Evolutionary conservation across 805 yeast genomes (phyloP).

Genomic region (Nakazawaea sp.): DNA sequence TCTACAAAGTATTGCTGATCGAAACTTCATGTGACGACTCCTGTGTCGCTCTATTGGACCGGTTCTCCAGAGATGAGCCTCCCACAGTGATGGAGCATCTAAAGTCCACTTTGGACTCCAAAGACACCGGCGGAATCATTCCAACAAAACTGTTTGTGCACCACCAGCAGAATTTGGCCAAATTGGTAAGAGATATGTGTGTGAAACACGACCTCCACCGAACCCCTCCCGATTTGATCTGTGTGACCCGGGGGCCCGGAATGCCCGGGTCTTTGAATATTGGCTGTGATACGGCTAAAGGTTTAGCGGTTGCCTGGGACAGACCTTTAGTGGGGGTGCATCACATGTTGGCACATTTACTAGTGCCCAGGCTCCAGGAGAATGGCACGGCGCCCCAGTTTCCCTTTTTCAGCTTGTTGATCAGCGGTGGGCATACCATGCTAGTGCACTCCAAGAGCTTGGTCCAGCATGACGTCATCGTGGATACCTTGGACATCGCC

Average conservation of each 20-base stretch:
- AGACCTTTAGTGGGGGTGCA: slow-evolving; percentile 85
- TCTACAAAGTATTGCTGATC: slow-evolving; percentile 70
- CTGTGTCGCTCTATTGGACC: slow-evolving; percentile 72
- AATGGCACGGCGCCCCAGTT: slow-evolving; percentile 39
- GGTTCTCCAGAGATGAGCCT: slow-evolving; percentile 27
- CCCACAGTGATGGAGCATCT: slow-evolving; percentile 51
- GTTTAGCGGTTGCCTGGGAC: slow-evolving; percentile 71
- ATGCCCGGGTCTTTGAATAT: slow-evolving; percentile 85
- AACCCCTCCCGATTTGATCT: slow-evolving; percentile 57
- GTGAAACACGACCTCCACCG: slow-evolving; percentile 23
- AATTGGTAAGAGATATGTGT: slow-evolving; percentile 40
- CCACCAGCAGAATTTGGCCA: slow-evolving; percentile 57
- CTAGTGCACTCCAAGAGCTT: slow-evolving; percentile 61
- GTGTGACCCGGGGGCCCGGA: slow-evolving; percentile 96
- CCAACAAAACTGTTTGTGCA: slow-evolving; percentile 82
- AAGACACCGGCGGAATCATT: slow-evolving; percentile 70
- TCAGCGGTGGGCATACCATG: slow-evolving; percentile 94
- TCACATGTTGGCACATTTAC: slow-evolving; percentile 91
- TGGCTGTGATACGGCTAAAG: slow-evolving; percentile 81
- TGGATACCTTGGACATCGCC: slow-evolving; percentile 80
- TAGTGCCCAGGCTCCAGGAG: slow-evolving; percentile 50
- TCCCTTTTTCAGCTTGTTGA: slow-evolving; percentile 73
- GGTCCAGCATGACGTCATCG: slow-evolving; percentile 61
- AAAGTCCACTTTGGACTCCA: slow-evolving; percentile 62
- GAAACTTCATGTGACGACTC: slow-evolving; percentile 96